A percentile compares a stretch with the other conserved stretches of the same genome.
These are phyloP conservation scores for Pleochaeta shiraiana DNA, from an alignment of 2,329 filamentous ascomycete species.

Conservation along the genomic window DNA sequence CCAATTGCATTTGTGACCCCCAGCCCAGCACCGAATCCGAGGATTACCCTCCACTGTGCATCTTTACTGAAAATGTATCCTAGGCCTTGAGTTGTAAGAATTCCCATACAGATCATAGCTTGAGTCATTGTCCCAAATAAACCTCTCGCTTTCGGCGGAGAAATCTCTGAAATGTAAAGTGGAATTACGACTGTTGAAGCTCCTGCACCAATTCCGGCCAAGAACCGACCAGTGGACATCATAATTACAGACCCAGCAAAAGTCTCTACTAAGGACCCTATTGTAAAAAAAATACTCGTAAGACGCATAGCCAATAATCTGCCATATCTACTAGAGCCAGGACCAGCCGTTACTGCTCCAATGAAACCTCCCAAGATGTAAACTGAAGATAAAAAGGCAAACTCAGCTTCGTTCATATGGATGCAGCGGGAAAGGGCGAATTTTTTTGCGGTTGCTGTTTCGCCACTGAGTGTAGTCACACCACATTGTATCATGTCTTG, in stretches of 20 bases:
- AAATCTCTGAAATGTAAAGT: conserved; percentile 82
- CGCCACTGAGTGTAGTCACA: conserved; percentile 28
- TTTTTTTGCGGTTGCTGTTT: conserved; percentile 10
- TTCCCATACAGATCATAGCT: conserved; percentile 82
- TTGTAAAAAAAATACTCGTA: conserved; percentile 54
- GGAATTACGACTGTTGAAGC: conserved; percentile 84
- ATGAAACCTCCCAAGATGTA: conserved; percentile 78
- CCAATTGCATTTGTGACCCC: conserved; percentile 45
- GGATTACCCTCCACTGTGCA: conserved; percentile 61
- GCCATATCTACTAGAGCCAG: conserved; percentile 55
- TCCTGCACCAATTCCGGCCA: conserved; percentile 70
- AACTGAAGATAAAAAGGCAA: conserved; percentile 72
- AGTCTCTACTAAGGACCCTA: conserved; percentile 58
- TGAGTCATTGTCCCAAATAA: conserved; percentile 76
- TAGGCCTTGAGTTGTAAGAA: conserved; percentile 59
- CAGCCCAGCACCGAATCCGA: conserved; percentile 49
- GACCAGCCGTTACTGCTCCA: conserved; percentile 62
- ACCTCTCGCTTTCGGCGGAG: conserved; percentile 50
- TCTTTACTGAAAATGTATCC: conserved; percentile 75
- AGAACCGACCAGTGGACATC: conserved; percentile 50
- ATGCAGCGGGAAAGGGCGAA: conserved; percentile 52
- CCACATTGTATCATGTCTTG: conserved; percentile 84
- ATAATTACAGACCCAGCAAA: conserved; percentile 42
- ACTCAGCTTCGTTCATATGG: conserved; percentile 60
- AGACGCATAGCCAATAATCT: conserved; percentile 53